Evolutionary conservation across 2,329 filamentous ascomycete species (phyloP).

Genomic region (Hypoxylon sp.): DNA sequence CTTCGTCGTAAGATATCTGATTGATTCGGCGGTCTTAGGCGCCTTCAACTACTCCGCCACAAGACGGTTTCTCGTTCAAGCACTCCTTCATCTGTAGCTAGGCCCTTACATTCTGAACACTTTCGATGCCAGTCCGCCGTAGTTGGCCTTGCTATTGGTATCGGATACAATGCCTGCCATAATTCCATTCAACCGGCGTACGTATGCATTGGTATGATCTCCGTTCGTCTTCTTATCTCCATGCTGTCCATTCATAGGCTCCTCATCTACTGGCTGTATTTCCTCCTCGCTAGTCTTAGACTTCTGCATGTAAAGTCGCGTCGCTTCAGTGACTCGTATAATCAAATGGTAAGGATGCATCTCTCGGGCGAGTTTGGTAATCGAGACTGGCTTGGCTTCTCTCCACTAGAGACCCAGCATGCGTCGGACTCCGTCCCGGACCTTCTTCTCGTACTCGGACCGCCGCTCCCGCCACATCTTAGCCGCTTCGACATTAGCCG

Average conservation of each 20-base stretch:
- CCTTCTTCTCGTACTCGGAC: constrained; percentile 86
- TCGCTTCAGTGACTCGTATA: background rate
- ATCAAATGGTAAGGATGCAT: constrained; percentile 6
- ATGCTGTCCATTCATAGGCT: background rate
- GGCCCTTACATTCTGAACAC: background rate
- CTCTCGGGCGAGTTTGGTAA: background rate
- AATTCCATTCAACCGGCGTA: background rate
- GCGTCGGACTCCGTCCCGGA: constrained; percentile 84
- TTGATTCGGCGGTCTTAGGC: background rate
- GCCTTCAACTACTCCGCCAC: background rate
- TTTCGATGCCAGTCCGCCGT: background rate
- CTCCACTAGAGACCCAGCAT: constrained; percentile 77
- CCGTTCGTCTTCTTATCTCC: background rate
- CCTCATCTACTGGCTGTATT: background rate
- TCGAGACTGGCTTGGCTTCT: background rate
- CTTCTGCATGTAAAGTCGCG: background rate
- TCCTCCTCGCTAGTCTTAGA: background rate
- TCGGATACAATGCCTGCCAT: background rate
- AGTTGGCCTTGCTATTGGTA: background rate
- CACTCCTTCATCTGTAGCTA: background rate
- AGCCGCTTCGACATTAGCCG: constrained; percentile 95
- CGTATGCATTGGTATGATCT: background rate
- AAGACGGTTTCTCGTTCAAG: background rate
- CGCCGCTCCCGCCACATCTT: constrained; percentile 95
- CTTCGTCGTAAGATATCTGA: background rate